phyloP scores from a whole-genome alignment of 2,329 filamentous ascomycete species.

The Parastagonospora nodorum region DNA sequence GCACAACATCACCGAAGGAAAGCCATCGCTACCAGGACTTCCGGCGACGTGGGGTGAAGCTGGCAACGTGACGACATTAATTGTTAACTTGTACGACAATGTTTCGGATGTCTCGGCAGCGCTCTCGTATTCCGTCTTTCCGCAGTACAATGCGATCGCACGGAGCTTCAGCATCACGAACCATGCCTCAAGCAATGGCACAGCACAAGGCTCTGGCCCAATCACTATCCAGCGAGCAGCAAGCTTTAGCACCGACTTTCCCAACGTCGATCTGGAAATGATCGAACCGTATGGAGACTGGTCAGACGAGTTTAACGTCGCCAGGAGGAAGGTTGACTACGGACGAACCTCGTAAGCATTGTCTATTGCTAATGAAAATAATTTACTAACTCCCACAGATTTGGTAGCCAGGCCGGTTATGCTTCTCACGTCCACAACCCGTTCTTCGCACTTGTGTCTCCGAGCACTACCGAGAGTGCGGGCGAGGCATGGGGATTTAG shows the following conservation, averaged over 20 bases:
- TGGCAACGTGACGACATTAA: constrained; percentile 62
- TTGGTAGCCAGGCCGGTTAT: constrained; percentile 65
- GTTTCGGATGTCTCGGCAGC: constrained; percentile 63
- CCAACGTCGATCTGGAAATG: constrained; percentile 65
- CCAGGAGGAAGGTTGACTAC: constrained; percentile 61
- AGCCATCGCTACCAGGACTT: constrained; percentile 61
- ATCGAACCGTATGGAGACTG: constrained; percentile 67
- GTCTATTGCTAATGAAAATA: too few species aligned
- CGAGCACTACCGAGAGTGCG: constrained; percentile 63
- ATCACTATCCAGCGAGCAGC: constrained; percentile 63
- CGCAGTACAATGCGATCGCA: constrained; percentile 64
- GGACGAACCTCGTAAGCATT: constrained; percentile 49
- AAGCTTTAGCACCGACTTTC: constrained; percentile 66
- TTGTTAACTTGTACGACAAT: constrained; percentile 63
- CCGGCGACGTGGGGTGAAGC: constrained; percentile 64
- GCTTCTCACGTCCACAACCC: constrained; percentile 69
- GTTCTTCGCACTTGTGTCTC: constrained; percentile 63
- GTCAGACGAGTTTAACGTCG: constrained; percentile 62
- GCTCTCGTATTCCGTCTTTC: constrained; percentile 68
- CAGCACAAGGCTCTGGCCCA: constrained; percentile 53
- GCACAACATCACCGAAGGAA: constrained; percentile 60
- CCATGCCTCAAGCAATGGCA: neutral
- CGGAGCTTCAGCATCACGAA: constrained; percentile 67
- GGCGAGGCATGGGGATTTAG: constrained; percentile 70
- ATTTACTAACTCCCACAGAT: constrained; percentile 48